A percentile compares a stretch with the other conserved stretches of the same genome.
Evolutionary conservation across 805 yeast genomes (phyloP).

Genomic region (Lipomyces chichibuensis): DNA sequence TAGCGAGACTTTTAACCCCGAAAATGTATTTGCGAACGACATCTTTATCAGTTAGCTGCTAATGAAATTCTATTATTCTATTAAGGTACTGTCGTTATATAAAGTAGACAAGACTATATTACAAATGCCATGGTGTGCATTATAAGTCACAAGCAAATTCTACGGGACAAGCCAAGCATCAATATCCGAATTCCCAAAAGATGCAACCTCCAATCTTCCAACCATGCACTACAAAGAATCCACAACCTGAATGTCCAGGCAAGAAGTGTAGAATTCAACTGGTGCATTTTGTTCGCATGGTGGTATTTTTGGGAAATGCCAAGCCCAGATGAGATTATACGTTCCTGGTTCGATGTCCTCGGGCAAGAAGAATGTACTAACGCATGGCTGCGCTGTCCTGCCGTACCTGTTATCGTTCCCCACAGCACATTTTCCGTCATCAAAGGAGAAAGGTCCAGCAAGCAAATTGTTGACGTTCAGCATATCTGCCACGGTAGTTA

Average conservation of each 20-base stretch:
- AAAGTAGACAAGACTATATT: too few relatives aligned
- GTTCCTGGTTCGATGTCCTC: constrained; percentile 22
- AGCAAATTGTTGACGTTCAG: constrained; percentile 21
- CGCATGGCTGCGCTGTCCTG: constrained; percentile 28
- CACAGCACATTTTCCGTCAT: constrained; percentile 36
- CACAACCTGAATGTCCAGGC: constrained; percentile 26
- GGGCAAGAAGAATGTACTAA: constrained; percentile 28
- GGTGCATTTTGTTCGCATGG: constrained; percentile 26
- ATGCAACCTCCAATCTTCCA: neutral
- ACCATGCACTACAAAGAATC: neutral
- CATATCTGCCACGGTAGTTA: constrained; percentile 31
- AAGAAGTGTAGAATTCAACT: constrained; percentile 36
- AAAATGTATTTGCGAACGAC: neutral
- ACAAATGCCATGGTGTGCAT: neutral
- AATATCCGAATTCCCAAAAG: neutral
- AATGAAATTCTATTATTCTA: neutral
- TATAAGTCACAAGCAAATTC: neutral
- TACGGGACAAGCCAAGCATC: neutral
- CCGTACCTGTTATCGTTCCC: constrained; percentile 22
- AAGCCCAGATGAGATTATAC: constrained; percentile 35
- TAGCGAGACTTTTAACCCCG: neutral
- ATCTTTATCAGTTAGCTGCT: too few relatives aligned
- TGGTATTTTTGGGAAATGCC: constrained; percentile 38
- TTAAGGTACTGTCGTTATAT: neutral
- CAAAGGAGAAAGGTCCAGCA: constrained; percentile 36